Evolutionary conservation across 805 yeast genomes (phyloP), one percentile per base, ranked within the genome.

Genomic region (Candida boleticola): DNA sequence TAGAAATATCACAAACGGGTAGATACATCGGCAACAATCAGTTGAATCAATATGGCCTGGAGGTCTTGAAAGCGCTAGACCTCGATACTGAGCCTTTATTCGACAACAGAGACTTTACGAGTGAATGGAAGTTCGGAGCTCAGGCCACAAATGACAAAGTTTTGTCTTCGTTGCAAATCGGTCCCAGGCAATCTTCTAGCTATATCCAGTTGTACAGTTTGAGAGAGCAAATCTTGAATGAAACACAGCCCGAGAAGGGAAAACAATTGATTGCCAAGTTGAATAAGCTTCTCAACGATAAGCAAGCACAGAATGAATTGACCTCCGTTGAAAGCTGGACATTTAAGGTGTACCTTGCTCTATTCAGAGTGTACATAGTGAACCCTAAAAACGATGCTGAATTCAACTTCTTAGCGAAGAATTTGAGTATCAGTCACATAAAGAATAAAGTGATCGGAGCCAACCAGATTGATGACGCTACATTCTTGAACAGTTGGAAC

Each of bases 51-150:
- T 45, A 45, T 44, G 26, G 35, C n/a, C 10, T 32, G 37, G 46
- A 4, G 49, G 40, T 13, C 19, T 46, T 1, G 36, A 32, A 6
- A 30, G 43, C 7, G 32, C 36, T 42, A 52, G 31, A 44, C 42
- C 30, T 51, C n/a, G 54, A 54, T 29, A 43, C 57, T 31, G 56
- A 56, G 2, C 16, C 37, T 10, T 41, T 66, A 6, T 53, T 50
- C 18, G 92, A 86, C 54, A 83, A 82, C 49, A 70, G 92, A 42
- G 93, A 86, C 52, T 59, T 65, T 41, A 63, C 58, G 4, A 73
- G 78, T 9, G 64, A 81, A 37, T 80, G 81, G 78, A 74, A 76
- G 40, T 61, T 74, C 51, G 80, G 76, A 11, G 55, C 63, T 26
- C 64, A 63, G 33, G 63, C 63, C 30, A 54, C 46, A n/a, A 42